Evolutionary conservation across 2,329 filamentous ascomycete species (phyloP), one percentile per base, ranked within the genome.

Genomic region (Karstenula rhodostoma): DNA sequence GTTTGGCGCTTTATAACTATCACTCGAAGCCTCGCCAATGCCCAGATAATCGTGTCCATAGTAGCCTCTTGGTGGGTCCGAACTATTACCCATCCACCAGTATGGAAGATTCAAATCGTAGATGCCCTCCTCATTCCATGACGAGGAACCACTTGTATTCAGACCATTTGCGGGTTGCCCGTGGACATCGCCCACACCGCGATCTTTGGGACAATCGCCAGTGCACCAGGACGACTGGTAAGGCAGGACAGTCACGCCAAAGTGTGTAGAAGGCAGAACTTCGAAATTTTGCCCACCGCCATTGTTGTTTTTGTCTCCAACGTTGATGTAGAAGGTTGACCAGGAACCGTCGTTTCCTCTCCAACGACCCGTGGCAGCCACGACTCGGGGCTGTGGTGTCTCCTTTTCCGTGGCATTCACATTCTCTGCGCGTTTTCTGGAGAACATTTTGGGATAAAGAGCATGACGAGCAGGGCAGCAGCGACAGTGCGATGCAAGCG

Each of bases 341-440:
- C 79, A 81, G 47, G 62, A 68, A 1, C 79, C 79, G 62, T 81
- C 79, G 53, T 77, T 75, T 23, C 79, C 79, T 40, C 80, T 77
- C 23, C 67, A 78, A 3, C 46, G 19, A 7, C 69, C 69, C 55
- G 58, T 74, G 0, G 73, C 54, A 4, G 22, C 47, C 17, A 77
- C 43, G 2, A 62, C 56, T 13, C 59, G 56, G 2, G 71, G 70
- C 9, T 35, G 43, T 6, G 61, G 62, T 19, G 61, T 66, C 4
- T 65, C 37, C 4, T 58, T 59, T 13, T 63, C 37, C 12, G 57
- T 63, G 6, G 44, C 43, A 15, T 57, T 61, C 22, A 64, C 35
- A 52, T 50, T 60, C 15, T 72, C 68, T 33, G 57, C 64, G 49
- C 72, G 73, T 43, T 66, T 72, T 56, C 40, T 35, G 43, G 66